A percentile compares a stretch with the other conserved stretches of the same genome.
phyloP scores from a whole-genome alignment of 73 alveolate species.

The Symbiodinium pilosum region DNA sequence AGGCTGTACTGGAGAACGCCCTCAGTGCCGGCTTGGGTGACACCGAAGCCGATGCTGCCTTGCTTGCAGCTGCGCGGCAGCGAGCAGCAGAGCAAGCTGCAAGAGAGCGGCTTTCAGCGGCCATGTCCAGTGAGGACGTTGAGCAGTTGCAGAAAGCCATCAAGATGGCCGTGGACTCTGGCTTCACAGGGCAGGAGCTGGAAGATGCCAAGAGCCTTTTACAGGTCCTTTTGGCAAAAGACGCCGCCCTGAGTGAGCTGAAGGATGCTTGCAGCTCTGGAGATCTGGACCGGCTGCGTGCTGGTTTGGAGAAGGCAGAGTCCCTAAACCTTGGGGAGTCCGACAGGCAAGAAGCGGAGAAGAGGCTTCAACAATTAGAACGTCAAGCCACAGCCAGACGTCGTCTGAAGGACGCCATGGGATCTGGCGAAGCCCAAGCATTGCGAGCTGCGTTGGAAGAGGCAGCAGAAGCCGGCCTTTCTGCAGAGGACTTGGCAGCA shows the following conservation, averaged over 20 bases:
- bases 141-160: slow-evolving; percentile 22
- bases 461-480: slow-evolving; percentile 38
- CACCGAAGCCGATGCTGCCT: slow-evolving; percentile 3
- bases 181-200: slow-evolving; percentile 25
- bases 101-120: background rate
- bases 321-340: background rate
- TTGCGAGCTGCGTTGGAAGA: slow-evolving; percentile 63
- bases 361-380: background rate
- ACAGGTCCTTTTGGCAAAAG: background rate
- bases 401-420: slow-evolving; percentile 31
- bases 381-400: slow-evolving; percentile 62
- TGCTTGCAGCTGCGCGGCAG: slow-evolving; percentile 34
- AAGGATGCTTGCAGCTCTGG: background rate
- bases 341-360: background rate
- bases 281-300: slow-evolving; percentile 29
- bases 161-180: background rate
- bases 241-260: background rate
- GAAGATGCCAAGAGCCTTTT: slow-evolving; percentile 21
- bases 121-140: background rate
- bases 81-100: slow-evolving; percentile 56
- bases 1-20: background rate
- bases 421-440: background rate
- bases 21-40: background rate
- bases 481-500: background rate
- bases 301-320: slow-evolving; percentile 36